These are phyloP conservation scores for Solanum pimpinellifolium DNA, from an alignment of 257 asterid species.

Conservation along the genomic window DNA sequence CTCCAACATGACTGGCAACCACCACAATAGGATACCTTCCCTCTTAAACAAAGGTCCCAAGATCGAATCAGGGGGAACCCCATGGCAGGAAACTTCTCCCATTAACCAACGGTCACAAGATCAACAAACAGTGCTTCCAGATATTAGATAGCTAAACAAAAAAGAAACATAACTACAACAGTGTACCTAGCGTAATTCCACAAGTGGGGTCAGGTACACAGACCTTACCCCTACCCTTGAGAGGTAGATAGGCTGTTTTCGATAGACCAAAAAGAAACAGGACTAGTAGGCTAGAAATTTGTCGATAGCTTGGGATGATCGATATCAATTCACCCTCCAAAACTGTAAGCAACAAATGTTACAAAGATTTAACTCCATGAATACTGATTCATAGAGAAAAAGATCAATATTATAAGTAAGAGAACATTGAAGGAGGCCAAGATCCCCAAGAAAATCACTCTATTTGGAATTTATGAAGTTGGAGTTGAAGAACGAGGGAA, in stretches of 20 bases:
- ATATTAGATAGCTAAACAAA: neutral
- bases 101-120: neutral
- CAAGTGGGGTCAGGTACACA: neutral
- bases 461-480: neutral
- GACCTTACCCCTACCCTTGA: neutral
- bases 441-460: neutral
- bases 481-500: neutral
- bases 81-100: too few relatives aligned
- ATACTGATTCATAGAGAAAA: neutral
- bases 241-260: neutral
- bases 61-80: too few relatives aligned
- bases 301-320: neutral
- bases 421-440: neutral
- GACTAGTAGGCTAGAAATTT: neutral
- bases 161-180: neutral
- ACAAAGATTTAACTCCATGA: neutral
- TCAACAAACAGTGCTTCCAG: neutral
- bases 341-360: neutral
- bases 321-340: neutral
- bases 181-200: neutral
- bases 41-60: neutral
- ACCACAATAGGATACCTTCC: neutral
- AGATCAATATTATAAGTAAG: neutral
- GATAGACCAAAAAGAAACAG: neutral
- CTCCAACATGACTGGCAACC: neutral